Conservation (phyloP, 176 grass and related monocot species). For the Zizania latifolia region DNA sequence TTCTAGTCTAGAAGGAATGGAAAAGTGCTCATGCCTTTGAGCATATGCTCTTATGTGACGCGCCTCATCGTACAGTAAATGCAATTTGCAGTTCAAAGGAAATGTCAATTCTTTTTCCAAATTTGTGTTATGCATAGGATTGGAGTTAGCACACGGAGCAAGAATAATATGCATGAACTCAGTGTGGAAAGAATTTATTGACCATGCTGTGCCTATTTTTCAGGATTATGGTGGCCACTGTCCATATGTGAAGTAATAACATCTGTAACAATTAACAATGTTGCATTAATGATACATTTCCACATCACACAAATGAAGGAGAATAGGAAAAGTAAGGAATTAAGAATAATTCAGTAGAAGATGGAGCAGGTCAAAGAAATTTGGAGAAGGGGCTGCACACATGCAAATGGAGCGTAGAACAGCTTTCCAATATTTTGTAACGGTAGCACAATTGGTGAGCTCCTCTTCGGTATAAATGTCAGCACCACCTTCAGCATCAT, state of each 20-base stretch:
- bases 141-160: neutral
- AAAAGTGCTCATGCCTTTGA: neutral
- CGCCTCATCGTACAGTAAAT: neutral
- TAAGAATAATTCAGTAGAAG: neutral
- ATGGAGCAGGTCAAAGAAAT: slow-evolving; percentile 10
- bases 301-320: neutral
- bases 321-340: neutral
- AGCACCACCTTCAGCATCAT: neutral
- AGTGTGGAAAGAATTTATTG: neutral
- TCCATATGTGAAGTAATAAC: neutral
- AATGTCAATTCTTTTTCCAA: neutral
- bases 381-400: neutral
- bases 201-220: neutral
- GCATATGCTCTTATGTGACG: neutral
- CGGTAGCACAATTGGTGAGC: neutral
- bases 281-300: neutral
- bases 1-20: neutral
- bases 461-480: neutral
- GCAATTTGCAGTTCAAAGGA: neutral
- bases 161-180: neutral
- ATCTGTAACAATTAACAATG: neutral
- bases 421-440: neutral
- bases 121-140: neutral
- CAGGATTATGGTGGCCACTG: neutral
- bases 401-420: neutral